Base-by-base conservation (phyloP, 2,329 filamentous ascomycete species). In the Teratosphaeria destructans region DNA sequence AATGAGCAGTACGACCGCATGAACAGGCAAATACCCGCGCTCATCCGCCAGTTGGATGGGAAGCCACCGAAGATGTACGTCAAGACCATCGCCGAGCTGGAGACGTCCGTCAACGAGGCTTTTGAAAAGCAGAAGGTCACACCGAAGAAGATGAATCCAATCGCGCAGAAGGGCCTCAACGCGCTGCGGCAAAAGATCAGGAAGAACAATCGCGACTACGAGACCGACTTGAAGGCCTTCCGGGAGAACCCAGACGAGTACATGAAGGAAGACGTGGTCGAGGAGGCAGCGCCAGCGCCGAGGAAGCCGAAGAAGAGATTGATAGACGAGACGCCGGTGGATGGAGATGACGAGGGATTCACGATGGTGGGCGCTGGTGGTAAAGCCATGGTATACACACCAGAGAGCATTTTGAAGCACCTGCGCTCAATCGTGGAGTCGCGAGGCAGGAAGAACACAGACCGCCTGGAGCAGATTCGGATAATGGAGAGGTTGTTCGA, bases 141-240 rank as follows among this genome's bases (percentile, higher is more conserved):
- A 2, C 85, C 87, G 64, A 96, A 96, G 85, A 97, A 96, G 83
- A 96, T 97, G 92, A 99, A 96, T 79, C 91, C 92, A 63, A 94
- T 87, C 72, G 95, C 93, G 73, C 88, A 91, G 66, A 90, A 91
- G 77, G 91, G 92, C 71, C 84, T 99, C 71, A 99, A 97, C 75
- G 90, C 92, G 63, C 89, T 97, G 72, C 95, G 96, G 79, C 94
- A 99, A 77, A 92, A 92, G 79, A 90, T 99, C 80, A 92, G 93
- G 85, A 97, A 96, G 84, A 93, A 93, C 79, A 95, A 93, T 82
- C 95, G 95, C 79, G 93, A 97, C 65, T 93, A 93, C 78, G 85
- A 90, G 71, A 80, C 83, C 63, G 89, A 96, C 72, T 87, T 99
- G 69, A 90, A 96, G 68, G 83, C 86, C 64, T 99, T 93, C 80